Evolutionary conservation across 2,329 filamentous ascomycete genomes (phyloP), one percentile per base, ranked within the genome.

Genomic region (Hymenoscyphus occultus): DNA sequence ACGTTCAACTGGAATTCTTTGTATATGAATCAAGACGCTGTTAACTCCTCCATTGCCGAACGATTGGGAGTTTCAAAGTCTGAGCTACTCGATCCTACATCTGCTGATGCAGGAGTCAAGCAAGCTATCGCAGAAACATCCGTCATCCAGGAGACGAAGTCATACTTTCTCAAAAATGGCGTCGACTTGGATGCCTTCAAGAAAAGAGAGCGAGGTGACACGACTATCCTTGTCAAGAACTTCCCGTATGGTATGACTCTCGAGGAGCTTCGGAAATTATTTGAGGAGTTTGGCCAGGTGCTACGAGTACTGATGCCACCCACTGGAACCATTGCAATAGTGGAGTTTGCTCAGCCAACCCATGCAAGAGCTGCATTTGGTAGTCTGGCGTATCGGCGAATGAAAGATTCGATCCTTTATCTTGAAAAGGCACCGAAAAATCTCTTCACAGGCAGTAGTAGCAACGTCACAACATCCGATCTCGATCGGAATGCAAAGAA

Each of bases 1-100:
- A 87, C 86, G 1, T 98, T 98, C 80, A 97, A 94, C 76, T 99
- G 95, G 95, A 99, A 99, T 80, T 94, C 93, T n/a, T 82, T 99
- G n/a, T 99, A 95, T 78, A 96, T 99, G 91, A 97, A 90, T 78
- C 90, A 92, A 79, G 93, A 99, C 80, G 92, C 95, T 60, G 93
- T 99, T 61, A 93, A 97, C 78, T 88, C 91, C 59, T 96, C 93
- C 5, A 87, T 97, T 67, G 92, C 95, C 59, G 87, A 89, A 74
- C 90, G 93, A 62, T 83, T 99, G 64, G 93, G 94, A 58, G 86
- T 99, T 64, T 90, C 90, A 63, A 99, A 99, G 80, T 89, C 92
- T 12, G 93, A 97, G 72, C 80, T 99, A 64, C 83, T 99, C 57
- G 94, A 99, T 78, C 95, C 94, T n/a, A 97, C 94, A 3, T 97